These are phyloP conservation scores for Cucumis hystrix DNA, from an alignment of 306 rosid genomes.

Conservation along the genomic window DNA sequence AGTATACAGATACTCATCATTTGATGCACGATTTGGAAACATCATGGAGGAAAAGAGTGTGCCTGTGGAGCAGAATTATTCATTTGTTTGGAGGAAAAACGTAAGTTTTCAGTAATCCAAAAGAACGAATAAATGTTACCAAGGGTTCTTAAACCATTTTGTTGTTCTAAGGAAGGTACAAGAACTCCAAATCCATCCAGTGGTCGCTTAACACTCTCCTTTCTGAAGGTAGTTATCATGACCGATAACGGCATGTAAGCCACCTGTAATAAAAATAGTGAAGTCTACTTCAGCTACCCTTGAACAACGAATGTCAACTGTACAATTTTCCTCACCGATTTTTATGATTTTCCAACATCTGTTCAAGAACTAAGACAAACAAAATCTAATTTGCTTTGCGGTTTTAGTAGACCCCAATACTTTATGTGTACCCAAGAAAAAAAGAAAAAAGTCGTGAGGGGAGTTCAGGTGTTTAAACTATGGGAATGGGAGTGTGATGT, in stretches of 20 bases:
- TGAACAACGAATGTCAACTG: slow-evolving; percentile 6
- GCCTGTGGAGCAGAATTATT: slow-evolving; percentile 33
- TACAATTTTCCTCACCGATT: neutral
- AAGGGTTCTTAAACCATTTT: slow-evolving; percentile 69
- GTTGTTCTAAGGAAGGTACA: slow-evolving; percentile 76
- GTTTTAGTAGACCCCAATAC: neutral
- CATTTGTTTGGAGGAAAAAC: neutral
- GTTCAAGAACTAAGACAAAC: neutral
- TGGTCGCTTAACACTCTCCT: slow-evolving; percentile 68
- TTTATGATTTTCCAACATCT: neutral
- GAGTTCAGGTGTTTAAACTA: neutral
- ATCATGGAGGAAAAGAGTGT: slow-evolving; percentile 88
- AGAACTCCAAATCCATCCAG: slow-evolving; percentile 97
- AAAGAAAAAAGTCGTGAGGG: neutral
- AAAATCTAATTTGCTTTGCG: neutral
- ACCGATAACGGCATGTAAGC: slow-evolving; percentile 72
- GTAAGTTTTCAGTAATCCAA: slow-evolving; percentile 10
- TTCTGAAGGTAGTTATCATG: slow-evolving; percentile 63
- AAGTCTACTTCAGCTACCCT: slow-evolving; percentile 3
- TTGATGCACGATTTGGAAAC: slow-evolving; percentile 94
- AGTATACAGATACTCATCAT: slow-evolving; percentile 61
- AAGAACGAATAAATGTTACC: slow-evolving; percentile 39
- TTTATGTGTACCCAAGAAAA: neutral
- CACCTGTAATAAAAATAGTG: slow-evolving; percentile 37
- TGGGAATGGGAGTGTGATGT: neutral